Evolutionary conservation across 1,284 basidiomycete species (phyloP).

Genomic region (Naganishia sp.): DNA sequence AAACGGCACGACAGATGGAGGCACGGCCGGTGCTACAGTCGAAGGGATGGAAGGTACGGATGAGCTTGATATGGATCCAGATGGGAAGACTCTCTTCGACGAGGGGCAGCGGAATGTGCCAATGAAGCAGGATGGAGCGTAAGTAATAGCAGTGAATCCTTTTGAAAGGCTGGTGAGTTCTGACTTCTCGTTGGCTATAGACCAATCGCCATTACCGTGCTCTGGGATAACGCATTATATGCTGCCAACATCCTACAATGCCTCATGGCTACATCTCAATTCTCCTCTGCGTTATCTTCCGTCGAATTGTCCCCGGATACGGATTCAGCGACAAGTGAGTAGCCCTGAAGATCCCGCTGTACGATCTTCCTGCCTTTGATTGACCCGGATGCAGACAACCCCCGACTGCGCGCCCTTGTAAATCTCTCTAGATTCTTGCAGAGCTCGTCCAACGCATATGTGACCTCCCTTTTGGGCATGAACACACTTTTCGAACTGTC

Average conservation of each 20-base stretch:
- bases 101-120: conserved; percentile 20
- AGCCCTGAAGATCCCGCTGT: no score
- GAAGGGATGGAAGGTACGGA: conserved; percentile 8
- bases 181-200: not conserved
- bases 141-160: not conserved
- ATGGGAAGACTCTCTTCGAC: conserved; percentile 14
- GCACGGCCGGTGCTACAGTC: not conserved
- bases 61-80: conserved; percentile 21
- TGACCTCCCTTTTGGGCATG: conserved; percentile 20
- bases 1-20: not conserved
- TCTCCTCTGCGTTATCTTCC: not conserved
- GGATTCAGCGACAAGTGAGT: not conserved
- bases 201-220: conserved; percentile 7
- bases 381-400: conserved; percentile 4
- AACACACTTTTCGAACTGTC: conserved; percentile 20
- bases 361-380: not conserved
- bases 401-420: not conserved
- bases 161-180: no score
- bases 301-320: not conserved
- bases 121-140: conserved; percentile 14
- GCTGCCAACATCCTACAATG: conserved; percentile 24
- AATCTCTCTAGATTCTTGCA: conserved; percentile 18
- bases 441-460: conserved; percentile 19
- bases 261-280: conserved; percentile 12
- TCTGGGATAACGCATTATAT: conserved; percentile 26